Conservation (phyloP, 78 protist genomes). For the Emiliania huxleyi region DNA sequence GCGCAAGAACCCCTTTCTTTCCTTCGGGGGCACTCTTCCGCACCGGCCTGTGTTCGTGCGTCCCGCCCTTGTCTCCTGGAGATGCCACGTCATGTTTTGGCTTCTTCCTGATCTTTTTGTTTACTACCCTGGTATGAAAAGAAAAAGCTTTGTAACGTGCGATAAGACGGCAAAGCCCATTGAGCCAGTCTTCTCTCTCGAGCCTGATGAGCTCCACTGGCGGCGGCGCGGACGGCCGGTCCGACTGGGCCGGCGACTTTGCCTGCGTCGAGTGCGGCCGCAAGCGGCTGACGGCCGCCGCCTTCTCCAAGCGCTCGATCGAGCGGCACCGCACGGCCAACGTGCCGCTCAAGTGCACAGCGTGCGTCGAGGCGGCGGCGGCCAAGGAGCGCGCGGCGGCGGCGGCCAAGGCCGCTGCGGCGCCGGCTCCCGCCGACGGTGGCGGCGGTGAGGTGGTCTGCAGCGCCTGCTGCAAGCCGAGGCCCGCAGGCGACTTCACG, state of each 20-base stretch:
- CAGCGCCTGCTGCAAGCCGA: not conserved
- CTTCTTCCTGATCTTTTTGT: too few species aligned
- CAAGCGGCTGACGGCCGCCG: not conserved
- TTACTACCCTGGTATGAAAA: too few species aligned
- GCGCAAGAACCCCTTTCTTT: too few species aligned
- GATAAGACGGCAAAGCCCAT: too few species aligned
- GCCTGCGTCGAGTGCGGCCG: not conserved
- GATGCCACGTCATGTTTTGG: too few species aligned
- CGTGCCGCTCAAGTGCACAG: not conserved
- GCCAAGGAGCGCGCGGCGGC: not conserved
- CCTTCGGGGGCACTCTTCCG: too few species aligned
- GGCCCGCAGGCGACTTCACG: not conserved
- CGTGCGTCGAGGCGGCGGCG: not conserved
- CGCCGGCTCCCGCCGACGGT: not conserved
- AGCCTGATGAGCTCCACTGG: too few species aligned
- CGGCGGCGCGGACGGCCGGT: not conserved
- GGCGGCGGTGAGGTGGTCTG: not conserved
- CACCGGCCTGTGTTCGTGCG: too few species aligned
- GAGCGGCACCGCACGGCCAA: not conserved
- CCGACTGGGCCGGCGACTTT: not conserved
- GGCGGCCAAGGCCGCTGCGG: not conserved
- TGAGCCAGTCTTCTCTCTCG: too few species aligned
- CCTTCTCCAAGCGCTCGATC: not conserved
- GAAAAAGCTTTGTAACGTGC: too few species aligned
- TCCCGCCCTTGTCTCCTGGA: too few species aligned